Evolutionary conservation across 495 filamentous ascomycete genomes (phyloP), one percentile per base, ranked within the genome.

Genomic region (Trichoderma orchidacearum): DNA sequence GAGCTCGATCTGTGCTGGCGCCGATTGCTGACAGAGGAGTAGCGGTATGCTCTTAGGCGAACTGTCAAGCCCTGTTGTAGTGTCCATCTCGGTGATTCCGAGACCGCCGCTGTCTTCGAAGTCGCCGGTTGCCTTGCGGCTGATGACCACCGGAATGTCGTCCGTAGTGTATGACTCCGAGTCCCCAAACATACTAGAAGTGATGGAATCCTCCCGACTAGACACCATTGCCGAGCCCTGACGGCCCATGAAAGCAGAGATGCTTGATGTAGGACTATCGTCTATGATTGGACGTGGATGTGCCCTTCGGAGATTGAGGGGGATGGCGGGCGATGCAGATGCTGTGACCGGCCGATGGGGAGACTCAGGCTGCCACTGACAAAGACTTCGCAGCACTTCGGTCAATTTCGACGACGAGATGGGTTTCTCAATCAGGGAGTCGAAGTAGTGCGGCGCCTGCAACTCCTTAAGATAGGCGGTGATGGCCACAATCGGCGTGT

Each of bases 401-500:
- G 84, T 89, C 30, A 97, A 69, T 69, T 95, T 96, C 5, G 84
- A 84, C 56, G 86, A 76, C 7, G 91, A 97, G 17, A 94, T 90
- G 9, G 93, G 93, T 68, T 98, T 98, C 68, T 97, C 89, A 51
- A 98, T 89, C 51, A 97, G 77, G 9, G 85, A 85, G 63, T 96
- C 89, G 62, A 98, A 97, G 68, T 96, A 85, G 73, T 97, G 90
- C 9, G 87, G 88, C 56, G 90, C 89, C 32, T 88, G 90, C 18
- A 98, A 78, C 63, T 98, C 93, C 62, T 96, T 97, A 13, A 98
- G 74, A 69, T 98, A 98, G 36, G 93, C 90, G 13, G 93, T 98
- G n/a, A 97, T 89, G 50, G 90, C 89, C 48, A 98, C 89, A 61
- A 98, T 93, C 2, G 93, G 93, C 0, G 93, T 98, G 62, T 89